A percentile compares a stretch with the other conserved stretches of the same genome.
phyloP scores from a whole-genome alignment of 257 asterid species.

The Lycium barbarum region DNA sequence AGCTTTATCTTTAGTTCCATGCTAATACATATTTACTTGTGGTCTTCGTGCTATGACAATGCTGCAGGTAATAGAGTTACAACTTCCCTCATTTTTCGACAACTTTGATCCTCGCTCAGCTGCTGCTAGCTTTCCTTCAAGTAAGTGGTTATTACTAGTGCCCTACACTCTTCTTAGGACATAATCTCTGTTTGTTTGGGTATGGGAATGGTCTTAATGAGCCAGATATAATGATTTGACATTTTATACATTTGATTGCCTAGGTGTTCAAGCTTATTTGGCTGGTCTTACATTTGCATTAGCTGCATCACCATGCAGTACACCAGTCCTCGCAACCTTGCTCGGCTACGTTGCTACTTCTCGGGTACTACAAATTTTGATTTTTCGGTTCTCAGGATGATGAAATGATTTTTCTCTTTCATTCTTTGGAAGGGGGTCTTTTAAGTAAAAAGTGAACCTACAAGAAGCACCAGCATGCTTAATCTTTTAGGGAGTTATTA shows the following conservation, averaged over 20 bases:
- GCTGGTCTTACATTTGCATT: constrained; percentile 98
- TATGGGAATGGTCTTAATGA: neutral
- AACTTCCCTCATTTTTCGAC: constrained; percentile 89
- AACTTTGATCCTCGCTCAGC: constrained; percentile 94
- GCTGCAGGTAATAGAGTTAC: constrained; percentile 79
- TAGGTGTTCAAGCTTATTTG: constrained; percentile 95
- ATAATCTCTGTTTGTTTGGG: neutral
- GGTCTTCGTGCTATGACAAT: constrained; percentile 20
- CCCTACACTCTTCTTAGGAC: neutral
- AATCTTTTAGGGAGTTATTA: neutral
- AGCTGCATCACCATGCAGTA: constrained; percentile 99
- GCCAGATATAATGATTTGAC: constrained; percentile 10
- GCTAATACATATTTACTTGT: neutral
- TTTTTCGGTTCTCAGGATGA: neutral
- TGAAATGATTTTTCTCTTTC: constrained; percentile 11
- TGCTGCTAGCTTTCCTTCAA: constrained; percentile 86
- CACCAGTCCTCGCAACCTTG: constrained; percentile 86
- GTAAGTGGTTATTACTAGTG: constrained; percentile 45
- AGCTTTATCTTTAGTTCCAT: neutral
- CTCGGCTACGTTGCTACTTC: constrained; percentile 96
- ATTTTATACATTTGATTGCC: constrained; percentile 20
- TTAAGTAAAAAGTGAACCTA: neutral
- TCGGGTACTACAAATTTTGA: constrained; percentile 54
- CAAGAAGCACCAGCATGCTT: neutral
- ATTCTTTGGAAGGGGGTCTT: constrained; percentile 5